Evolutionary conservation across 495 filamentous ascomycete genomes (phyloP).

Genomic region (Aspergillus leporis): DNA sequence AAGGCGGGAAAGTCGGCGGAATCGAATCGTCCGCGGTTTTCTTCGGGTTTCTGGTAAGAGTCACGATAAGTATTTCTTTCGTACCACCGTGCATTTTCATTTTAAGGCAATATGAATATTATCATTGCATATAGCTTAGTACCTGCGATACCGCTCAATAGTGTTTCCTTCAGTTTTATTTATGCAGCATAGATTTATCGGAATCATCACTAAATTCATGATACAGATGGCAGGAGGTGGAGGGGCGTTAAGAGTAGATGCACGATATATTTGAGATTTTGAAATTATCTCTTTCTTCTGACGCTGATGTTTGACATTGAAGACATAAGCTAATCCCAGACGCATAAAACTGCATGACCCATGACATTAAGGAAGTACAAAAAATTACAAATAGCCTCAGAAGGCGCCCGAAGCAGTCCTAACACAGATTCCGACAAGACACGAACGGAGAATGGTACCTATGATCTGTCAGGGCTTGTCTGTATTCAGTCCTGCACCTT

Average conservation of each 20-base stretch:
- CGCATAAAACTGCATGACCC: neutral
- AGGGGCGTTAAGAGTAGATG: neutral
- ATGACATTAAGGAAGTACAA: neutral
- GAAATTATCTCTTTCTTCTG: neutral
- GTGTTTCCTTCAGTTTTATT: neutral
- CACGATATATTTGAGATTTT: neutral
- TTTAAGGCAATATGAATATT: neutral
- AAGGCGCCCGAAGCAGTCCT: neutral
- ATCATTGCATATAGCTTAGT: neutral
- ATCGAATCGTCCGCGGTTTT: constrained; percentile 11
- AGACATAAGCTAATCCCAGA: constrained; percentile 1
- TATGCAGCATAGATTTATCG: neutral
- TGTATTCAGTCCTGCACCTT: constrained; percentile 75
- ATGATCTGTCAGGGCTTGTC: neutral
- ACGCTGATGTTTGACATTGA: neutral
- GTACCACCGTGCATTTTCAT: neutral
- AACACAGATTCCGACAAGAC: neutral
- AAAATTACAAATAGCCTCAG: neutral
- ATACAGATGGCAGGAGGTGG: no score
- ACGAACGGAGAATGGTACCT: neutral
- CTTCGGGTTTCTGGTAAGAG: constrained; percentile 16
- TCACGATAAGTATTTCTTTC: neutral
- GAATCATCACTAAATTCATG: neutral
- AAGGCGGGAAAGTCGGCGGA: constrained; percentile 17
- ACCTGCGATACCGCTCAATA: no score